Percentiles rank a stretch among this genome's conserved stretches.
These are phyloP conservation scores for Nothomitra cinnamomea DNA, from an alignment of 2,329 filamentous ascomycete species.

Conservation along the genomic window DNA sequence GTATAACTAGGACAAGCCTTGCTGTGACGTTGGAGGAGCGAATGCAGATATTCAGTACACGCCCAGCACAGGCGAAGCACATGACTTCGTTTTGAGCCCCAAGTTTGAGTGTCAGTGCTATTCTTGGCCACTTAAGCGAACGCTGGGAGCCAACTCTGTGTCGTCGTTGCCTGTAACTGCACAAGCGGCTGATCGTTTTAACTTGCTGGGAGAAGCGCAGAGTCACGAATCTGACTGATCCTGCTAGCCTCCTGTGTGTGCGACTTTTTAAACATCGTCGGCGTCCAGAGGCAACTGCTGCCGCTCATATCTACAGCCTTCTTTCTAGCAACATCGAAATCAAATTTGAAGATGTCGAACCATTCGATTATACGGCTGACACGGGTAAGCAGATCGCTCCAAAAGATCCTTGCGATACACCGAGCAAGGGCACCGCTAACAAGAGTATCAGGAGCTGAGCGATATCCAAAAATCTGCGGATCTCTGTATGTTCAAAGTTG, in stretches of 20 bases:
- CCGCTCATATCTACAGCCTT: neutral
- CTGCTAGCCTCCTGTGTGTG: too few species aligned
- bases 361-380: slow-evolving; percentile 80
- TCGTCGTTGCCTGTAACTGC: neutral
- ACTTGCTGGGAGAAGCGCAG: neutral
- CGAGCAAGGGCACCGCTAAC: neutral
- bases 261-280: neutral
- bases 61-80: neutral
- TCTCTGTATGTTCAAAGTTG: slow-evolving; percentile 44
- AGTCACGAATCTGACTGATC: neutral
- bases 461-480: slow-evolving; percentile 73
- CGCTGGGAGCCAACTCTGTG: neutral
- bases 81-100: slow-evolving; percentile 1
- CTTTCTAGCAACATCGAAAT: neutral
- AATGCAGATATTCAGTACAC: slow-evolving; percentile 3
- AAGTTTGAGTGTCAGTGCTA: neutral
- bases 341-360: slow-evolving; percentile 43
- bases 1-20: neutral
- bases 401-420: neutral
- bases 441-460: slow-evolving; percentile 49
- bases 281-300: neutral
- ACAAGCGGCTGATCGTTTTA: neutral
- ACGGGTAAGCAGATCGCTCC: slow-evolving; percentile 37
- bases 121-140: neutral
- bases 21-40: slow-evolving; percentile 1